Evolutionary conservation across 2,329 filamentous ascomycete genomes (phyloP).

Genomic region (Rhexocercosporidium sp.): DNA sequence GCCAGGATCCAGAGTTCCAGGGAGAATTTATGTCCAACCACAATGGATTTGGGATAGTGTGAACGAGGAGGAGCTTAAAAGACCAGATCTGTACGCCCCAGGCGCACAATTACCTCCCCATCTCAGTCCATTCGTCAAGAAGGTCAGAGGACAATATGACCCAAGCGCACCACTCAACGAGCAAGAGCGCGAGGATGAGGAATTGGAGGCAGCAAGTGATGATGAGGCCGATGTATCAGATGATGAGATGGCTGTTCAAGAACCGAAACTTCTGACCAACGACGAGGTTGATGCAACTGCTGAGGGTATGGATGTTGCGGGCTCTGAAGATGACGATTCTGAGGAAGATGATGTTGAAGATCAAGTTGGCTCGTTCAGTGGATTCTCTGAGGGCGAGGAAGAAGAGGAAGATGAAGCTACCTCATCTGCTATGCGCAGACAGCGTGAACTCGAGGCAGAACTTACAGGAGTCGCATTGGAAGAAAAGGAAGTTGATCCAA

Average conservation of each 20-base stretch:
- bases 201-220: constrained; percentile 68
- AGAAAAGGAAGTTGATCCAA: constrained; percentile 56
- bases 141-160: constrained; percentile 86
- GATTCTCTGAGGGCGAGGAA: constrained; percentile 46
- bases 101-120: constrained; percentile 91
- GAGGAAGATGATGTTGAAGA: constrained; percentile 45
- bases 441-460: constrained; percentile 92
- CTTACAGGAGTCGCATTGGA: constrained; percentile 71
- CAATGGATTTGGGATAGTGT: constrained; percentile 99
- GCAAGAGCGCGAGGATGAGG: constrained; percentile 87
- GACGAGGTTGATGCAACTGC: constrained; percentile 41
- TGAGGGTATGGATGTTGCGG: constrained; percentile 43
- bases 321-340: constrained; percentile 45
- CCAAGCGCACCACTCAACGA: constrained; percentile 84
- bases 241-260: constrained; percentile 53
- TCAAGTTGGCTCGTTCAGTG: constrained; percentile 39
- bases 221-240: constrained; percentile 47
- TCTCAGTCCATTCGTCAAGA: constrained; percentile 93
- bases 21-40: constrained; percentile 90
- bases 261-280: constrained; percentile 44
- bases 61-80: constrained; percentile 88
- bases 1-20: constrained; percentile 79
- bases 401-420: constrained; percentile 65
- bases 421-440: constrained; percentile 70
- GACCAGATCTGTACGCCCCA: constrained; percentile 86